These are phyloP conservation scores for Flagelloscypha sp. DNA, from an alignment of 768 basidiomycete genomes.

Conservation along the genomic window DNA sequence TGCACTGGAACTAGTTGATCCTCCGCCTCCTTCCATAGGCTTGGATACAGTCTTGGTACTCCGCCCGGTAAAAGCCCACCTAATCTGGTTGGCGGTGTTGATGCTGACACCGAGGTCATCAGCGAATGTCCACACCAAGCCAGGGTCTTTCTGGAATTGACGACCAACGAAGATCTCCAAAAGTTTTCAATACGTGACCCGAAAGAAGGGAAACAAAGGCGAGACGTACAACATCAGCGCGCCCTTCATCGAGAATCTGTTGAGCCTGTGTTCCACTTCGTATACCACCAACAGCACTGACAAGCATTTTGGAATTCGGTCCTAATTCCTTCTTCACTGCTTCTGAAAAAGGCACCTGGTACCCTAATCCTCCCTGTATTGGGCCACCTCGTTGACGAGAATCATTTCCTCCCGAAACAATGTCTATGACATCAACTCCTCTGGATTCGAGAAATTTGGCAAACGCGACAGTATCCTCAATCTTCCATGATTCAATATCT, in stretches of 20 bases:
- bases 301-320: constrained; percentile 26
- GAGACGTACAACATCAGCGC: constrained; percentile 39
- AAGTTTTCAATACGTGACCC: too few species aligned
- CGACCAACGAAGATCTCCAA: constrained; percentile 45
- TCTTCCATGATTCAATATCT: constrained; percentile 56
- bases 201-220: too few species aligned
- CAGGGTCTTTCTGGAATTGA: constrained; percentile 56
- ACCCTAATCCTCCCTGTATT: too few species aligned
- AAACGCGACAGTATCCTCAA: constrained; percentile 47
- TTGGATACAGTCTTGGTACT: too few species aligned
- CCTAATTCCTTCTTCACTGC: constrained; percentile 36
- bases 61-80: constrained; percentile 42
- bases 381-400: too few species aligned
- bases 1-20: too few species aligned
- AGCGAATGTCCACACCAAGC: constrained; percentile 42
- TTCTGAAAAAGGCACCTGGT: constrained; percentile 37
- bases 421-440: constrained; percentile 37
- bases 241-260: constrained; percentile 30
- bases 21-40: too few species aligned
- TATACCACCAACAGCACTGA: constrained; percentile 18
- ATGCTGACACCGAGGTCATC: constrained; percentile 45
- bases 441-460: constrained; percentile 34
- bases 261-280: constrained; percentile 33
- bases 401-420: constrained; percentile 36
- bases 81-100: constrained; percentile 43